Percentiles rank a stretch among this genome's conserved stretches.
Evolutionary conservation across 345 rosid species (phyloP).

Genomic region (Boechera stricta): DNA sequence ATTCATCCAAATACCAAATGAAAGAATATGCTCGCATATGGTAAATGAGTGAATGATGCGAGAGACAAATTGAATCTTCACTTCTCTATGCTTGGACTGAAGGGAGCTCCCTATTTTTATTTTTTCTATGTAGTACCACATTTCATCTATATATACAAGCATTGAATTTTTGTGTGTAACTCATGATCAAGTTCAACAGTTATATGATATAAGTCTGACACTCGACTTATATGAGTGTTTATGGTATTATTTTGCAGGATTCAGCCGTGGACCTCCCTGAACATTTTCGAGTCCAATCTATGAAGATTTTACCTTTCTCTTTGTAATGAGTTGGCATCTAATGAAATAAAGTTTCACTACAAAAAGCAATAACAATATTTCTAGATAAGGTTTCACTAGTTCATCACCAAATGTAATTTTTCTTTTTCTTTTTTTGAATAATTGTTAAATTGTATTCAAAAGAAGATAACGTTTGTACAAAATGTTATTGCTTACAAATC

Average conservation of each 20-base stretch:
- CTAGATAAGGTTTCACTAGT: conserved; percentile 21
- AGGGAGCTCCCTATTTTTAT: conserved; percentile 48
- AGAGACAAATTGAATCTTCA: conserved; percentile 49
- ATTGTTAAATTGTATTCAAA: too few species aligned
- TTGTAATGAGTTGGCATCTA: conserved; percentile 20
- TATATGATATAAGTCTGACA: conserved; percentile 12
- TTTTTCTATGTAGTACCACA: neutral
- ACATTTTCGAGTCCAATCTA: conserved; percentile 14
- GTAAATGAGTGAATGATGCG: conserved; percentile 50
- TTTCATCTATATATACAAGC: neutral
- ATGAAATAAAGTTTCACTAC: conserved; percentile 15
- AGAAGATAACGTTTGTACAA: too few species aligned
- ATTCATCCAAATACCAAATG: conserved; percentile 48
- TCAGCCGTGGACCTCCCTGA: conserved; percentile 16
- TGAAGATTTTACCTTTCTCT: conserved; percentile 3
- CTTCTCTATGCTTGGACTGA: conserved; percentile 52
- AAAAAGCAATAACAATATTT: conserved; percentile 3
- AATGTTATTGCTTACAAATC: too few species aligned
- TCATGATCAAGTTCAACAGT: conserved; percentile 13
- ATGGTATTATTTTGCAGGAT: conserved; percentile 30
- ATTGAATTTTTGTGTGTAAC: conserved; percentile 1
- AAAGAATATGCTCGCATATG: conserved; percentile 19
- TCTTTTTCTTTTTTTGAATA: too few species aligned
- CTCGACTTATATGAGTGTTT: conserved; percentile 17
- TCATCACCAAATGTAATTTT: neutral